A percentile compares a stretch with the other conserved stretches of the same genome.
These are phyloP conservation scores for Podaxis pistillaris DNA, from an alignment of 768 basidiomycete genomes.

Conservation along the genomic window DNA sequence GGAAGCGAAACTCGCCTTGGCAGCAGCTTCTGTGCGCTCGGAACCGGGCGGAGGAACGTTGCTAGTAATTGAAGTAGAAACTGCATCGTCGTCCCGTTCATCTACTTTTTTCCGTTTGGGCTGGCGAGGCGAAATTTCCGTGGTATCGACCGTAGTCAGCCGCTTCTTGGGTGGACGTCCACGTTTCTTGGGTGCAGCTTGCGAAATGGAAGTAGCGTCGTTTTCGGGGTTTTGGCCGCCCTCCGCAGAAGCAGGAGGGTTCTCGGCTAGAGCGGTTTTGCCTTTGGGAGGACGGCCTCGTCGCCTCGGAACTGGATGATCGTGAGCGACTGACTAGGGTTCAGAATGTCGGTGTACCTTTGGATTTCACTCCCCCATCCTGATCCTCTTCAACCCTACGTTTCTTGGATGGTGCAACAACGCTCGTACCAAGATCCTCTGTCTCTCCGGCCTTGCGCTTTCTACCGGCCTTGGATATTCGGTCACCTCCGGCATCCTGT, in stretches of 20 bases:
- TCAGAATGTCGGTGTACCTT: background rate
- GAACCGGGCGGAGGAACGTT: background rate
- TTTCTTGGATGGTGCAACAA: background rate
- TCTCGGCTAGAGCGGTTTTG: background rate
- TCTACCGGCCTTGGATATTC: background rate
- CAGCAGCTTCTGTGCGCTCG: background rate
- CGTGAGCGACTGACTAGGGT: background rate
- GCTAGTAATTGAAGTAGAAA: background rate
- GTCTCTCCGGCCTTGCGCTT: conserved; percentile 2
- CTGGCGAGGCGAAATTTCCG: background rate
- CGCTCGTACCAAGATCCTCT: background rate
- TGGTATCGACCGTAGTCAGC: background rate
- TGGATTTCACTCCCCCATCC: background rate
- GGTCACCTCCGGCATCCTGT: conserved; percentile 11
- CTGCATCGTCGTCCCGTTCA: background rate
- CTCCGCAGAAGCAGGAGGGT: background rate
- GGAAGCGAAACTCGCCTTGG: background rate
- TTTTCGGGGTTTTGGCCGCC: conserved; percentile 9
- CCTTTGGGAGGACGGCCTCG: conserved; percentile 37
- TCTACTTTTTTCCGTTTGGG: background rate
- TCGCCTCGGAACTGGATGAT: conserved; percentile 28
- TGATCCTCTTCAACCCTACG: background rate
- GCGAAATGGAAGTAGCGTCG: background rate
- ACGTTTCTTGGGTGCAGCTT: conserved; percentile 30
- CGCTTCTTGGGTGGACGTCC: conserved; percentile 30